A percentile compares a stretch with the other conserved stretches of the same genome.
Evolutionary conservation across 2,329 filamentous ascomycete genomes (phyloP).

Genomic region (Aspergillus calidoustus): DNA sequence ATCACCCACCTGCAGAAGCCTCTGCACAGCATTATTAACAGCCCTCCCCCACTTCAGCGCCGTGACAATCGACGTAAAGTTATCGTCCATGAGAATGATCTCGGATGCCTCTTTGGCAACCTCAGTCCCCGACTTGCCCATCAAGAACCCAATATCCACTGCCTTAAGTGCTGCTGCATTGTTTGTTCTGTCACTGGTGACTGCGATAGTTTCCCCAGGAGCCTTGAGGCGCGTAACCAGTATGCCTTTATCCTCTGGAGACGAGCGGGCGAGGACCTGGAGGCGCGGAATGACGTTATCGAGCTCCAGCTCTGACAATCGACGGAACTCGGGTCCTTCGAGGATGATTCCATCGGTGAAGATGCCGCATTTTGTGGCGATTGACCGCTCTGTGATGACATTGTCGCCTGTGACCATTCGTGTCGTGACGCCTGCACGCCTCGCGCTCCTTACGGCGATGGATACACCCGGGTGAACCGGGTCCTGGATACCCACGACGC

Average conservation of each 20-base stretch:
- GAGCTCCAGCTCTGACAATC: conserved; percentile 62
- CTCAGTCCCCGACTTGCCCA: conserved; percentile 67
- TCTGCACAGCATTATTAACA: conserved; percentile 68
- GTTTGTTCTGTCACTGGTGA: conserved; percentile 67
- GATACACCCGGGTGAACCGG: conserved; percentile 66
- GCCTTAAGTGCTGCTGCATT: conserved; percentile 67
- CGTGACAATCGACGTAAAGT: conserved; percentile 65
- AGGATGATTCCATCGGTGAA: conserved; percentile 62
- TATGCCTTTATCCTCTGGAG: conserved; percentile 67
- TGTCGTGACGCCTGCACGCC: conserved; percentile 65
- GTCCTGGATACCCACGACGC: conserved; percentile 73
- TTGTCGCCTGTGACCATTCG: conserved; percentile 73
- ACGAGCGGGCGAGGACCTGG: conserved; percentile 65
- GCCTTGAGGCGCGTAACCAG: conserved; percentile 62
- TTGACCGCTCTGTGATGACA: conserved; percentile 69
- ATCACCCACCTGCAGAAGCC: conserved; percentile 55
- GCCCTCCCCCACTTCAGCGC: conserved; percentile 68
- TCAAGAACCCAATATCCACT: conserved; percentile 67
- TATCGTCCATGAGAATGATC: conserved; percentile 68
- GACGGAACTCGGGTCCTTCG: conserved; percentile 68
- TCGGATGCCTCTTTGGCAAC: conserved; percentile 68
- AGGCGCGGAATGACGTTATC: conserved; percentile 59
- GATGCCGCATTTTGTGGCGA: conserved; percentile 73
- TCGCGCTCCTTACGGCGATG: conserved; percentile 37
- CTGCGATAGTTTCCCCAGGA: conserved; percentile 63